A percentile compares a stretch with the other conserved stretches of the same genome.
Conservation (phyloP, 495 filamentous ascomycete genomes). For the Hypoxylon cercidicola region DNA sequence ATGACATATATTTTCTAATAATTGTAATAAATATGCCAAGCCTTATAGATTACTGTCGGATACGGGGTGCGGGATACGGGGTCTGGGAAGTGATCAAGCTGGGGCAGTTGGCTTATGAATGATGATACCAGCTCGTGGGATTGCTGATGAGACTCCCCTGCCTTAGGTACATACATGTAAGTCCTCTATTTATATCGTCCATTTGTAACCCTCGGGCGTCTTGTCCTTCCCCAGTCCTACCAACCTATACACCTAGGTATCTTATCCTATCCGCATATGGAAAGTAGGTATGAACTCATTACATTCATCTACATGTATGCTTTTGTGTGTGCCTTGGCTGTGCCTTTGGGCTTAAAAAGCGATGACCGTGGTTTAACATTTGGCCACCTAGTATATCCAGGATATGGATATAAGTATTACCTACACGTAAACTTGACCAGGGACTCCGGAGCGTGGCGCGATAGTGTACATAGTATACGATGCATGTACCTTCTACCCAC, state of each 20-base stretch:
- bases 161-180: neutral
- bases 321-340: constrained; percentile 4
- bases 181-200: constrained; percentile 31
- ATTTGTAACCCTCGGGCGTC: constrained; percentile 23
- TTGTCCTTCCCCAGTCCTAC: neutral
- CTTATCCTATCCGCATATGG: neutral
- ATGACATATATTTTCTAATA: constrained; percentile 4
- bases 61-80: constrained; percentile 25
- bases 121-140: constrained; percentile 26
- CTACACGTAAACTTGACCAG: neutral
- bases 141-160: constrained; percentile 17
- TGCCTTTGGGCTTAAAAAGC: constrained; percentile 32
- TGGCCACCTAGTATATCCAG: neutral
- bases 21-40: constrained; percentile 26
- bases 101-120: constrained; percentile 3
- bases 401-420: constrained; percentile 11
- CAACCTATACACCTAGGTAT: constrained; percentile 13
- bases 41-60: constrained; percentile 35
- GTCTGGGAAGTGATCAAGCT: neutral
- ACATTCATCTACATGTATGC: too few relatives aligned
- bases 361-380: constrained; percentile 36
- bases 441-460: too few relatives aligned
- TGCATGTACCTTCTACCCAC: constrained; percentile 24
- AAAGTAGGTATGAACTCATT: constrained; percentile 2
- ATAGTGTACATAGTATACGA: too few relatives aligned